A percentile compares a stretch with the other conserved stretches of the same genome.
phyloP scores from a whole-genome alignment of 345 rosid genomes.

The Salix dunnii region DNA sequence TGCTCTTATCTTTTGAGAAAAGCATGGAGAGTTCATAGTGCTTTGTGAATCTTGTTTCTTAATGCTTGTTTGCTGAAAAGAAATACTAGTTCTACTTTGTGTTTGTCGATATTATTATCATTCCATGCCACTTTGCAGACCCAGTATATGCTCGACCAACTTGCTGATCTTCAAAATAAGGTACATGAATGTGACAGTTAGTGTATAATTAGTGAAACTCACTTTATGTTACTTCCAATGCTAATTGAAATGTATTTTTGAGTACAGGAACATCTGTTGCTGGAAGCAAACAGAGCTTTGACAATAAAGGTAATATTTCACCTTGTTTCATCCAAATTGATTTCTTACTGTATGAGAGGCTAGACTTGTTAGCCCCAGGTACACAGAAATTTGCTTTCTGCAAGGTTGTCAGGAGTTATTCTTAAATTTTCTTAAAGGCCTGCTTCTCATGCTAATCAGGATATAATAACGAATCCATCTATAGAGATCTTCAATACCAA shows the following conservation, averaged over 20 bases:
- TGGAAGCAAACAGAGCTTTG: constrained; percentile 85
- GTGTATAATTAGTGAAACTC: not conserved
- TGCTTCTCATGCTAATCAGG: not conserved
- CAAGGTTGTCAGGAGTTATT: not conserved
- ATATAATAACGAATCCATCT: not conserved
- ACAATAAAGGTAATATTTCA: constrained; percentile 59
- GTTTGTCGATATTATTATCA: not conserved
- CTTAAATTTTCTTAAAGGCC: not conserved
- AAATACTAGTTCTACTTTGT: not conserved
- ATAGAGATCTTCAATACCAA: not conserved
- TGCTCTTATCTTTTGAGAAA: not conserved
- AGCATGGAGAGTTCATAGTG: not conserved
- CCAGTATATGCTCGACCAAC: constrained; percentile 91
- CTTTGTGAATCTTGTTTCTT: not conserved
- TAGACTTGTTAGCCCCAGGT: not conserved
- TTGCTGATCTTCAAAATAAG: constrained; percentile 84
- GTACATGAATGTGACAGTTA: constrained; percentile 23
- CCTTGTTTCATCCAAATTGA: not conserved
- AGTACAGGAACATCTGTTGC: constrained; percentile 65
- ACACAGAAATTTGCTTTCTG: not conserved
- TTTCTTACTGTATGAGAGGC: not conserved
- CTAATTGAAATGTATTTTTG: constrained; percentile 8
- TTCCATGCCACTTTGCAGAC: constrained; percentile 44
- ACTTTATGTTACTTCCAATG: not conserved
- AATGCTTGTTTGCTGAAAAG: not conserved